These are phyloP conservation scores for Cyberlindnera maritima DNA, from an alignment of 805 yeast species.

Conservation along the genomic window DNA sequence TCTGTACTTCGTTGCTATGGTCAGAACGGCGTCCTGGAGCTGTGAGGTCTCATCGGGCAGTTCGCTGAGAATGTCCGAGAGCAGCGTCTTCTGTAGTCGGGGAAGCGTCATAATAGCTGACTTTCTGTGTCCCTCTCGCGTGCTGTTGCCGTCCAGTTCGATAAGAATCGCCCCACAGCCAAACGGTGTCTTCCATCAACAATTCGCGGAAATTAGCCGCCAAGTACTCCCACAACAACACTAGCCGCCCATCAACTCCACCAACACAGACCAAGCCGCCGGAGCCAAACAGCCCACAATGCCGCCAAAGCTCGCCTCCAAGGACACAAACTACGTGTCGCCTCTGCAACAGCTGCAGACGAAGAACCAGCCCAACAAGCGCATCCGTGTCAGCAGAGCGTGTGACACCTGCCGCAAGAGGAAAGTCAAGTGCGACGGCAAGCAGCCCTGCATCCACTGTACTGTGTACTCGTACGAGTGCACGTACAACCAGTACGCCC, in stretches of 20 bases:
- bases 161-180: neutral
- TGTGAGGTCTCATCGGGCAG: constrained; percentile 17
- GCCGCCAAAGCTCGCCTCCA: constrained; percentile 28
- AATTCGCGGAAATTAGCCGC: neutral
- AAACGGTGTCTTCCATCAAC: neutral
- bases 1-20: constrained; percentile 7
- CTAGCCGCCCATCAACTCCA: too few relatives aligned
- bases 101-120: constrained; percentile 7
- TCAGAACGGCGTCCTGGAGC: constrained; percentile 3
- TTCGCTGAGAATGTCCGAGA: constrained; percentile 9
- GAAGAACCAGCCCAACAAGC: constrained; percentile 34
- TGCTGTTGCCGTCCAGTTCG: too few relatives aligned
- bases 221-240: too few relatives aligned
- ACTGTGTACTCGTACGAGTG: constrained; percentile 85
- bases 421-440: constrained; percentile 82
- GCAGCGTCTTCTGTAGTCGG: constrained; percentile 9
- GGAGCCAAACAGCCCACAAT: neutral
- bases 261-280: too few relatives aligned
- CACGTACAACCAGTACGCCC: constrained; percentile 67
- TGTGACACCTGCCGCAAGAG: constrained; percentile 72
- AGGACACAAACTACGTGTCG: constrained; percentile 23
- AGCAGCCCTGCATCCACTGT: constrained; percentile 82
- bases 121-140: too few relatives aligned
- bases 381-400: constrained; percentile 67
- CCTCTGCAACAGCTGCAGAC: constrained; percentile 23